Evolutionary conservation across 768 basidiomycete species (phyloP).

Genomic region (Strobilomyces dryophilus): DNA sequence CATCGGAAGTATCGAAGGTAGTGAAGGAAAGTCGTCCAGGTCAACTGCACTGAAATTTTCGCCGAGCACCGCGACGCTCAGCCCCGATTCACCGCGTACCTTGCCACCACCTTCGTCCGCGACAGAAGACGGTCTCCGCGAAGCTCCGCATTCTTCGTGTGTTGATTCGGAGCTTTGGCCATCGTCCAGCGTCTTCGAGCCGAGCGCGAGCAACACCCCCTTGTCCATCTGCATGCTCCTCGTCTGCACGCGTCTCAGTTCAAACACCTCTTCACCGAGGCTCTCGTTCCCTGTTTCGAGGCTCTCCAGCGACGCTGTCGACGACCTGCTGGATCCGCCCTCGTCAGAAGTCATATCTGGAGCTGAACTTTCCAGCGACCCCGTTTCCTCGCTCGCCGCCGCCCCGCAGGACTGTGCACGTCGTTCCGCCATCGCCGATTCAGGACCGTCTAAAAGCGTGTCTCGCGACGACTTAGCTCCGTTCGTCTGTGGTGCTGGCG

Average conservation of each 20-base stretch:
- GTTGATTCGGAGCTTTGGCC: not conserved
- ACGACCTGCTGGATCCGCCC: conserved; percentile 21
- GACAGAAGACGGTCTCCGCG: not conserved
- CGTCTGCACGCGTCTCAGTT: conserved; percentile 44
- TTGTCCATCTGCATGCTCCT: conserved; percentile 49
- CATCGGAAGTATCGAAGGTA: conserved; percentile 34
- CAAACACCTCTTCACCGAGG: conserved; percentile 34
- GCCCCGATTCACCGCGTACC: conserved; percentile 11
- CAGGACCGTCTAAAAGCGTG: not conserved
- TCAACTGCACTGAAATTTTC: conserved; percentile 40
- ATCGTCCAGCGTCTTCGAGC: conserved; percentile 9
- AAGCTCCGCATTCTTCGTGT: conserved; percentile 5
- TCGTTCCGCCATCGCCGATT: not conserved
- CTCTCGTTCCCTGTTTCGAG: conserved; percentile 14
- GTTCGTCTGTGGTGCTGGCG: not conserved
- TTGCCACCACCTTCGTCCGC: conserved; percentile 3
- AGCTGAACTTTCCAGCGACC: conserved; percentile 17
- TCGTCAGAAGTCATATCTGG: conserved; percentile 26
- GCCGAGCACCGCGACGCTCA: conserved; percentile 26
- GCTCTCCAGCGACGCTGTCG: conserved; percentile 24
- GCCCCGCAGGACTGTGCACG: not conserved
- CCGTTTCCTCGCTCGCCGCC: conserved; percentile 11
- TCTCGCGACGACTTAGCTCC: not conserved
- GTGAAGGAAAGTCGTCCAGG: conserved; percentile 45
- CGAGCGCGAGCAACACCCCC: conserved; percentile 39